Percentiles rank a stretch among this genome's conserved stretches.
phyloP scores from a whole-genome alignment of 306 rosid species.

The Begonia peltatifolia region DNA sequence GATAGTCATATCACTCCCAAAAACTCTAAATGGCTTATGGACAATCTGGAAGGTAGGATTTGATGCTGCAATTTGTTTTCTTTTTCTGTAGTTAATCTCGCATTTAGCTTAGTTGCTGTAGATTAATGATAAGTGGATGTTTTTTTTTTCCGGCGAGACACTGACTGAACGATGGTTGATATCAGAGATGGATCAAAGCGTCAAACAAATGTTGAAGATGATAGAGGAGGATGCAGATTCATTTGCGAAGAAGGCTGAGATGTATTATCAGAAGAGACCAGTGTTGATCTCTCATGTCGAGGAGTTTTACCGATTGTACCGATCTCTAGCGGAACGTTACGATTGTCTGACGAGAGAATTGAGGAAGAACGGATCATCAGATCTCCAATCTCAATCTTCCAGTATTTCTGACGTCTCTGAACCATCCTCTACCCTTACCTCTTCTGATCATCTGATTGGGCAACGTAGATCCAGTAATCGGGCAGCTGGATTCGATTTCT shows the following conservation, averaged over 20 bases:
- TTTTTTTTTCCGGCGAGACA: constrained; percentile 14
- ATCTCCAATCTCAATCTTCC: constrained; percentile 78
- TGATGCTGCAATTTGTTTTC: background rate
- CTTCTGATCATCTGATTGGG: constrained; percentile 32
- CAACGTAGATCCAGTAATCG: constrained; percentile 50
- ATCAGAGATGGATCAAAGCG: constrained; percentile 76
- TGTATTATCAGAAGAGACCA: constrained; percentile 95
- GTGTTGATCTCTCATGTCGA: constrained; percentile 78
- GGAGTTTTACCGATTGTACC: constrained; percentile 74
- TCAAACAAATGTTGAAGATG: constrained; percentile 87
- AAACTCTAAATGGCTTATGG: constrained; percentile 82
- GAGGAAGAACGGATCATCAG: constrained; percentile 54
- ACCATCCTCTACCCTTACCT: constrained; percentile 25
- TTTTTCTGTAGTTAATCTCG: background rate
- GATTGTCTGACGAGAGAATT: constrained; percentile 81
- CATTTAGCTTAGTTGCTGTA: too few species aligned
- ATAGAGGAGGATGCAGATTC: constrained; percentile 94
- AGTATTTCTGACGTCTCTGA: constrained; percentile 65
- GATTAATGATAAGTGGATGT: background rate
- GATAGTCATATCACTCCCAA: constrained; percentile 69
- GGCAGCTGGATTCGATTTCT: constrained; percentile 91
- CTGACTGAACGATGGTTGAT: constrained; percentile 27
- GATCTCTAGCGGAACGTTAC: constrained; percentile 85
- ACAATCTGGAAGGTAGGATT: constrained; percentile 66
- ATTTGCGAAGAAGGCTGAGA: constrained; percentile 85